These are phyloP conservation scores for Endothia cerciana DNA, from an alignment of 2,329 filamentous ascomycete genomes.

Conservation along the genomic window DNA sequence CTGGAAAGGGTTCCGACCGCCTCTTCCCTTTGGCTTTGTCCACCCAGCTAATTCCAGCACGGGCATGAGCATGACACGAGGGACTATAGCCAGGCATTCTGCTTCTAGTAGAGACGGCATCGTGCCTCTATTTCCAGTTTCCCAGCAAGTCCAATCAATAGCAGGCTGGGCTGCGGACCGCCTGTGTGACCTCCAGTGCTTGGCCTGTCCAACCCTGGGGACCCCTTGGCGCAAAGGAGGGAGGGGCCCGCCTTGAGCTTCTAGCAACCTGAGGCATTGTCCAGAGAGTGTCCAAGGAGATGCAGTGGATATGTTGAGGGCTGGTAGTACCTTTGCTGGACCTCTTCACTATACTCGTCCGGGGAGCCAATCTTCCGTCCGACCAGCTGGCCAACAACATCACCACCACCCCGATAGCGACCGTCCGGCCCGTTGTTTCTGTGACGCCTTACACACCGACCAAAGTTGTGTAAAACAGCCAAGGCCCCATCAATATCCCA, in stretches of 20 bases:
- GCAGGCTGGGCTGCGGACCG: background rate
- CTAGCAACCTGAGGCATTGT: no score
- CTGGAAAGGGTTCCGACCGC: conserved; percentile 10
- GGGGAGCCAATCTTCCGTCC: background rate
- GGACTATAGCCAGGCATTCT: background rate
- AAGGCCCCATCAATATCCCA: background rate
- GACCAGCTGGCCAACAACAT: background rate
- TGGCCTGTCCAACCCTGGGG: background rate
- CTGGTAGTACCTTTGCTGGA: background rate
- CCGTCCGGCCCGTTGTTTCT: background rate
- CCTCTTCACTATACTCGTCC: background rate
- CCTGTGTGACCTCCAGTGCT: background rate
- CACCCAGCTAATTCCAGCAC: background rate
- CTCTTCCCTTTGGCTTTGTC: background rate
- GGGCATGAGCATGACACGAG: background rate
- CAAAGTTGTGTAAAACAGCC: background rate
- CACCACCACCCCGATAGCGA: background rate
- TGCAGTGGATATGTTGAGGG: background rate
- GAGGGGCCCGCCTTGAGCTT: no score
- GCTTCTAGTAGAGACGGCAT: background rate
- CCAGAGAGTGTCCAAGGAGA: background rate
- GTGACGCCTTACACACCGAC: background rate
- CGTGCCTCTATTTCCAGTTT: background rate
- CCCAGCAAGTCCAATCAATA: background rate
- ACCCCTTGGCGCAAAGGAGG: no score